phyloP scores from a whole-genome alignment of 2,329 filamentous ascomycete genomes.

The Trichoderma guizhouense region DNA sequence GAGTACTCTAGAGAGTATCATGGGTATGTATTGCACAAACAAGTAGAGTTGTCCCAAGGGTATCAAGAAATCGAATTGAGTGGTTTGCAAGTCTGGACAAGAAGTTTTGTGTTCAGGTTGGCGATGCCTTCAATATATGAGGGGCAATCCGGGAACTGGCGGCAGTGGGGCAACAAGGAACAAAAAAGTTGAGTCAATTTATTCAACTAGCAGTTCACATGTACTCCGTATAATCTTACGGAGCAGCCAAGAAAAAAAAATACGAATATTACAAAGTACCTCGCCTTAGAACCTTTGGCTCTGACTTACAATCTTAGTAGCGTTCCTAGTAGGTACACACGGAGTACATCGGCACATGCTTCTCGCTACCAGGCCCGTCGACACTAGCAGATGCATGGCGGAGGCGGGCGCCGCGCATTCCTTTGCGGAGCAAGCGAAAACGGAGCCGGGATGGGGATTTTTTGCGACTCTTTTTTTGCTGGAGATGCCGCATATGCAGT shows the following conservation, averaged over 20 bases:
- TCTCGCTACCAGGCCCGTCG: background rate
- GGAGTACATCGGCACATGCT: conserved; percentile 4
- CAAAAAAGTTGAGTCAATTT: background rate
- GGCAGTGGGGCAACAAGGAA: conserved; percentile 7
- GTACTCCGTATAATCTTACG: background rate
- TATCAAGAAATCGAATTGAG: background rate
- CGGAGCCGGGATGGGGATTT: background rate
- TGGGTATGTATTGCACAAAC: background rate
- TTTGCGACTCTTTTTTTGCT: background rate
- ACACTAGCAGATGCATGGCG: background rate
- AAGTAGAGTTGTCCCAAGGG: background rate
- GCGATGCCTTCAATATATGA: conserved; percentile 16
- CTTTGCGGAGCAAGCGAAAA: conserved; percentile 14
- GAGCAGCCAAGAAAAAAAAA: background rate
- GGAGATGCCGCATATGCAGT: background rate
- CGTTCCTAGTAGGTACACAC: background rate
- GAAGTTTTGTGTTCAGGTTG: background rate
- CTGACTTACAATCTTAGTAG: background rate
- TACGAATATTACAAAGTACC: conserved; percentile 3
- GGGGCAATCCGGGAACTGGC: background rate
- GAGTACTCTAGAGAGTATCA: background rate
- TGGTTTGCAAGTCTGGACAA: background rate
- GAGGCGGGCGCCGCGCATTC: conserved; percentile 8
- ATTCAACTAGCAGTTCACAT: background rate
- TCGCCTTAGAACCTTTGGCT: background rate